These are phyloP conservation scores for Suillus subalutaceus DNA, from an alignment of 768 basidiomycete species.

Conservation along the genomic window DNA sequence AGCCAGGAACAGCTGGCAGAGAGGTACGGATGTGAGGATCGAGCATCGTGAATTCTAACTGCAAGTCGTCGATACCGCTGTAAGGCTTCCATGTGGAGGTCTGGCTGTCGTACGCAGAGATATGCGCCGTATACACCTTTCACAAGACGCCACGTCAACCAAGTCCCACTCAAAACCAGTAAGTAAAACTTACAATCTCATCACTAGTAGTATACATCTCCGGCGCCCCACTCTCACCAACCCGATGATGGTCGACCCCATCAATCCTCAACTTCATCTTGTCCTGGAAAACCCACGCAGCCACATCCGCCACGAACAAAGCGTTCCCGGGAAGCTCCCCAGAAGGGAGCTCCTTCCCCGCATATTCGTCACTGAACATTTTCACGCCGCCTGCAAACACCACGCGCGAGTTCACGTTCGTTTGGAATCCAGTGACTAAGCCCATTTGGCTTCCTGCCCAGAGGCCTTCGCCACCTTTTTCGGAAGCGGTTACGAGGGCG, in stretches of 20 bases:
- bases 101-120: slow-evolving; percentile 68
- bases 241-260: slow-evolving; percentile 68
- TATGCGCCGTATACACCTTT: slow-evolving; percentile 73
- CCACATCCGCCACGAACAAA: slow-evolving; percentile 72
- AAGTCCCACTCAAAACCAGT: not conserved
- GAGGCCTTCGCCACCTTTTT: slow-evolving; percentile 75
- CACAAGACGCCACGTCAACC: slow-evolving; percentile 12
- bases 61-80: slow-evolving; percentile 75
- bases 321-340: slow-evolving; percentile 73
- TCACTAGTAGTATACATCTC: slow-evolving; percentile 88
- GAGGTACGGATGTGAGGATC: slow-evolving; percentile 93
- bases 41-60: slow-evolving; percentile 98
- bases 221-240: slow-evolving; percentile 60
- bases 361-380: slow-evolving; percentile 77
- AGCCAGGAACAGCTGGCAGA: slow-evolving; percentile 57
- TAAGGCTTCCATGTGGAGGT: slow-evolving; percentile 70
- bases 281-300: slow-evolving; percentile 92
- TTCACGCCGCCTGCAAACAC: slow-evolving; percentile 83
- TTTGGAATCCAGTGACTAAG: slow-evolving; percentile 90
- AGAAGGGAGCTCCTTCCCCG: slow-evolving; percentile 61
- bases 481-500: slow-evolving; percentile 67
- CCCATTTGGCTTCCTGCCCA: slow-evolving; percentile 81
- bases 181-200: slow-evolving; percentile 59
- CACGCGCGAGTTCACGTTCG: slow-evolving; percentile 72
- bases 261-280: slow-evolving; percentile 80